These are phyloP conservation scores for Gremmenia infestans DNA, from an alignment of 2,329 filamentous ascomycete species.

Conservation along the genomic window DNA sequence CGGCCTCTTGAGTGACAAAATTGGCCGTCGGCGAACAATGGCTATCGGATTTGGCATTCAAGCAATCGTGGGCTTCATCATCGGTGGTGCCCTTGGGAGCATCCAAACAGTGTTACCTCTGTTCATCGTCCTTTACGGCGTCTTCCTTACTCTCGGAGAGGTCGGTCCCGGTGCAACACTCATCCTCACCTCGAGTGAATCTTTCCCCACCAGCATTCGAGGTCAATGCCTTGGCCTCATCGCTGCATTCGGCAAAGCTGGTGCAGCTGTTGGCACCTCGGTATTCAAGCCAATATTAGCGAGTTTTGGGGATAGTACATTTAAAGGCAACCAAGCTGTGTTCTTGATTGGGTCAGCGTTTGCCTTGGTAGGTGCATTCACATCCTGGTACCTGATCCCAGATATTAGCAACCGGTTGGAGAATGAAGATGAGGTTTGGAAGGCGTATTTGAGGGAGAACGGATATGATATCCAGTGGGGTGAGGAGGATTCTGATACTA, in stretches of 20 bases:
- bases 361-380: conserved; percentile 40
- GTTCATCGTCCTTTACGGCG: conserved; percentile 47
- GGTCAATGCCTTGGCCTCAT: conserved; percentile 46
- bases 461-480: conserved; percentile 37
- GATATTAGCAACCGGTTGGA: conserved; percentile 39
- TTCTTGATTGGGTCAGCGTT: conserved; percentile 49
- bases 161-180: conserved; percentile 45
- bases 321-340: conserved; percentile 43
- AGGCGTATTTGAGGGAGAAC: conserved; percentile 38
- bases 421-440: conserved; percentile 41
- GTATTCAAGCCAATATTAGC: conserved; percentile 48
- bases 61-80: conserved; percentile 43
- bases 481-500: conserved; percentile 29
- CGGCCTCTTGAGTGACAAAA: conserved; percentile 41
- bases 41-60: conserved; percentile 43
- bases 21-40: conserved; percentile 47
- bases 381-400: conserved; percentile 42
- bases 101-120: conserved; percentile 45
- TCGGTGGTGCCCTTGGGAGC: conserved; percentile 41
- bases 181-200: conserved; percentile 39
- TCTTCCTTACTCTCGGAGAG: conserved; percentile 45
- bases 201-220: conserved; percentile 45
- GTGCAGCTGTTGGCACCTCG: conserved; percentile 45
- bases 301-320: conserved; percentile 35
- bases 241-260: conserved; percentile 44